Evolutionary conservation across 2,329 filamentous ascomycete species (phyloP), one percentile per base, ranked within the genome.

Genomic region (Phymatotrichopsis omnivora): DNA sequence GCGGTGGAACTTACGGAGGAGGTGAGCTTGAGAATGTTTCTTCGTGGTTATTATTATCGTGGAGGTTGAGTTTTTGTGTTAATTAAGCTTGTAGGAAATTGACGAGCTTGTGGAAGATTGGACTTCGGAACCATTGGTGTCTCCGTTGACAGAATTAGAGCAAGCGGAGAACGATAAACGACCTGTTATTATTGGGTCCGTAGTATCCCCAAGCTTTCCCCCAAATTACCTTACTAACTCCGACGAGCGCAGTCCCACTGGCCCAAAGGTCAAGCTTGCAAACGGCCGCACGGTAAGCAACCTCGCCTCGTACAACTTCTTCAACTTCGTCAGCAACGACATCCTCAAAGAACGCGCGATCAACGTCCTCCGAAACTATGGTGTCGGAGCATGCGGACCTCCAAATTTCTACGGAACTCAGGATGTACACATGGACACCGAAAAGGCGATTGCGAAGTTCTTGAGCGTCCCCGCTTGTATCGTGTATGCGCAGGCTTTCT

Each of bases 391-490:
- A 46, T 98, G 91, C 62, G 91, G 91, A 16, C 91, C 91, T 14
- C 91, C 91, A 5, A 87, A 93, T 54, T 98, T 98, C 68, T 98
- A 98, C 67, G 91, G 87, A 55, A 98, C 86, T 24, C 89, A 96
- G 64, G 91, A 98, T 65, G 87, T 96, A 34, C 91, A 98, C 65
- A 89, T 95, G 76, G 91, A 93, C 69, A 86, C 85, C 12, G 91
- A 98, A 67, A 77, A 84, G 45, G 89, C 96, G 62, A 87, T 98
- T 60, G 86, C 91, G 19, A 75, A 82, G 7, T 93, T 89, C 62
- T 67, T 98, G 20, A 91, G 91, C 19, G 85, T 84, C 1, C 78
- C 87, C 43, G 80, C 82, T 24, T 93, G 85, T 61, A 96, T 98
- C 56, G 79, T 98, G 49, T 98, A 98, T 61, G 84, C 91, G 1